phyloP scores from a whole-genome alignment of 2,329 filamentous ascomycete genomes.

The Clarireedia monteithiana region DNA sequence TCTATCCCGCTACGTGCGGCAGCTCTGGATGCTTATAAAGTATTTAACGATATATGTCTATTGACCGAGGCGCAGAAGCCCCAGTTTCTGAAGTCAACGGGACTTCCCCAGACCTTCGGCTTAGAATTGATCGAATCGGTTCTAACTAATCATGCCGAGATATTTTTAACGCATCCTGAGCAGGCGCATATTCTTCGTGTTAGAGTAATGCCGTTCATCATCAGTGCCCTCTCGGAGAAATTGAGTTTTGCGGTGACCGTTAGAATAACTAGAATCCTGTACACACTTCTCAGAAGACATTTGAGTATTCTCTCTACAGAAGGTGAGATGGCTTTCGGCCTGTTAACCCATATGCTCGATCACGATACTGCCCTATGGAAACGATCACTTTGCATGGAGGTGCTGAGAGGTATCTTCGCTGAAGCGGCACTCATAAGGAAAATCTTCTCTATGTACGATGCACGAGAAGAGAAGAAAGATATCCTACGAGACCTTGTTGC shows the following conservation, averaged over 20 bases:
- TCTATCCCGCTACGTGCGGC: constrained; percentile 62
- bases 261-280: constrained; percentile 73
- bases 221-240: constrained; percentile 68
- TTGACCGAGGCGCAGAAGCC: constrained; percentile 78
- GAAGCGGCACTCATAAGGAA: constrained; percentile 71
- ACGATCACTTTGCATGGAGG: constrained; percentile 81
- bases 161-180: constrained; percentile 73
- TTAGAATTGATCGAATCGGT: constrained; percentile 90
- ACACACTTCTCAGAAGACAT: constrained; percentile 72
- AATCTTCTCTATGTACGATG: constrained; percentile 76
- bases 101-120: constrained; percentile 73
- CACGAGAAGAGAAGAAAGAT: constrained; percentile 60
- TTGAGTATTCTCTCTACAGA: constrained; percentile 67
- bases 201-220: constrained; percentile 75
- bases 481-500: constrained; percentile 78
- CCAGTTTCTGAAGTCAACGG: constrained; percentile 72
- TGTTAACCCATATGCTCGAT: constrained; percentile 81
- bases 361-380: constrained; percentile 83
- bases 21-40: constrained; percentile 76
- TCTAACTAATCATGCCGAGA: constrained; percentile 72
- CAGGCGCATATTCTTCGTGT: constrained; percentile 70
- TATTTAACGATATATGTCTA: constrained; percentile 86
- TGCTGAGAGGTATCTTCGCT: constrained; percentile 77
- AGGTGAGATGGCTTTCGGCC: constrained; percentile 72
- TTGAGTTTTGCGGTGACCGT: constrained; percentile 76